phyloP scores from a whole-genome alignment of 106 monocot species.

The Allium fistulosum region DNA sequence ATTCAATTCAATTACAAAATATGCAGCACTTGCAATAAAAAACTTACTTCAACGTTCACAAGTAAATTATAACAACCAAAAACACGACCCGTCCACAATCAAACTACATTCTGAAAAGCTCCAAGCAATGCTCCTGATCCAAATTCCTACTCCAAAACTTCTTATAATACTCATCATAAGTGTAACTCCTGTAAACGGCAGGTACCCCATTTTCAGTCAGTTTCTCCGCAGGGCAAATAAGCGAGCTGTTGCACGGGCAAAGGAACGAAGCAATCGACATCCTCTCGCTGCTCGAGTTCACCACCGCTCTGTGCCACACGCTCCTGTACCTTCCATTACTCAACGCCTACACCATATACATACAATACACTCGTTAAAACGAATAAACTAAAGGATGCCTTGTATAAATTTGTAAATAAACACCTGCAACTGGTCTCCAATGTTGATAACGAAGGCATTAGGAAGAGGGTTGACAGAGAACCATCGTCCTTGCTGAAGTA shows the following conservation, averaged over 20 bases:
- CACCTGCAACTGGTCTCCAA: conserved; percentile 93
- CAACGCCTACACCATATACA: conserved; percentile 38
- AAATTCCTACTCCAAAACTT: conserved; percentile 62
- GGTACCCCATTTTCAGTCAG: conserved; percentile 26
- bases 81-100: too few relatives aligned
- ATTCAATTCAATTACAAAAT: too few relatives aligned
- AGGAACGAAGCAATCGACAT: conserved; percentile 88
- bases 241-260: conserved; percentile 50
- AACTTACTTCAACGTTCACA: too few relatives aligned
- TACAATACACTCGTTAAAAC: background rate
- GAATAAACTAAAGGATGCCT: background rate
- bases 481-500: conserved; percentile 58
- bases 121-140: conserved; percentile 90
- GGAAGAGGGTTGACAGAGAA: conserved; percentile 56
- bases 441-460: conserved; percentile 73
- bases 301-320: conserved; percentile 83
- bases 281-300: conserved; percentile 53
- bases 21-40: too few relatives aligned
- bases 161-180: conserved; percentile 43
- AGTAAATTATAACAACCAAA: too few relatives aligned
- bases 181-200: conserved; percentile 59
- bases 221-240: conserved; percentile 50
- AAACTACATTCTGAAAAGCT: conserved; percentile 45
- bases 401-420: background rate
- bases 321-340: conserved; percentile 80